Base-by-base conservation (phyloP, 345 rosid species). In the Gossypium mustelinum region DNA sequence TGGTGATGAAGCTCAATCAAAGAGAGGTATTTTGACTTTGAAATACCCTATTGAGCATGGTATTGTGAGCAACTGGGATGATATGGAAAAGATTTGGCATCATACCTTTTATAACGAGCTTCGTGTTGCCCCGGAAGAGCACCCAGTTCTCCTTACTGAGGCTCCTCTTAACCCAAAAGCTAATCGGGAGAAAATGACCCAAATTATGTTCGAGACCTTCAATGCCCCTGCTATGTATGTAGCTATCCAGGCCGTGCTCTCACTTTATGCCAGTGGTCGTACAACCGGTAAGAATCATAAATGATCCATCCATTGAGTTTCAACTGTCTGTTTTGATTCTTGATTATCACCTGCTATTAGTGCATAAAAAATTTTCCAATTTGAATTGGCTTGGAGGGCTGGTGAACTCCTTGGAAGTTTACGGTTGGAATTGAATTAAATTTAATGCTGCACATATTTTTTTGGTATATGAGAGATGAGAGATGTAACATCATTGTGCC, bases 11-110 rank as follows among this genome's bases (percentile, higher is more conserved):
- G 93, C 95, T 75, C 93, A 88, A 11, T 88, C 93, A 0, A 88
- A 88, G 44, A 82, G 95, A 72, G 96, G 96, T 82, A 90, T 90
- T 73, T 58, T 90, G n/a, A 87, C 96, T 7, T 83, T 90, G 83
- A 90, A 90, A 78, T 90, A 90, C 76, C 96, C 96, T 0, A 90
- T 89, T 78, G 96, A 90, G 80, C 98, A 94, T 43, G 98, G 97
- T 24, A 93, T 93, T 82, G 98, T 93, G 52, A 93, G 86, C 89
- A 93, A 93, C 72, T 91, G 97, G 98, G 98, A 93, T 78, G 98
- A 93, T 55, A 93, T 93, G 98, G 97, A 93, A 85, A 93, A 93
- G 76, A 93, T 93, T 27, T 93, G 97, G 98, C 98, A 93, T 83
- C 97, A 90, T 78, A 93, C 97, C 61, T 92, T 92, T 86, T 90